phyloP scores from a whole-genome alignment of 2,329 filamentous ascomycete species.

The Calonectria hawksworthii region DNA sequence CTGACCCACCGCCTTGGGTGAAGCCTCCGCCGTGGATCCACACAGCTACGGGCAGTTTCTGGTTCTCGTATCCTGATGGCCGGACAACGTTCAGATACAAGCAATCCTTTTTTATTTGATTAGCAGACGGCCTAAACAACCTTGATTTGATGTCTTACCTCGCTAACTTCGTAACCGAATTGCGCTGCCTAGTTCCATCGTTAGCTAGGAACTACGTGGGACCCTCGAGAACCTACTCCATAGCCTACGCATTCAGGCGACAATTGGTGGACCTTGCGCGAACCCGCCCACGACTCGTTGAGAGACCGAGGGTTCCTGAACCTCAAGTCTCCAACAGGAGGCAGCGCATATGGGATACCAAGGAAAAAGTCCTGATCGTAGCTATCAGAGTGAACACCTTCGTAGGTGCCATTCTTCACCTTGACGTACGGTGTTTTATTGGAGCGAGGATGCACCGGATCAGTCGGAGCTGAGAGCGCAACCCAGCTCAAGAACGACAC shows the following conservation, averaged over 20 bases:
- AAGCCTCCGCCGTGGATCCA: slow-evolving; percentile 55
- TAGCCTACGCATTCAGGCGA: slow-evolving; percentile 16
- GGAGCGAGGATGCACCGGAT: not conserved
- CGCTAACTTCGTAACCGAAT: slow-evolving; percentile 5
- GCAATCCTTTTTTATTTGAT: slow-evolving; percentile 27
- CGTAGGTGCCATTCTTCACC: slow-evolving; percentile 11
- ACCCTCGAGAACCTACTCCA: not conserved
- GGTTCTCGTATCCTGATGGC: slow-evolving; percentile 26
- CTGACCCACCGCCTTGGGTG: slow-evolving; percentile 54
- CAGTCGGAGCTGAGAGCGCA: not conserved
- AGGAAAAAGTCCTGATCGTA: slow-evolving; percentile 19
- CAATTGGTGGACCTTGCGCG: not conserved
- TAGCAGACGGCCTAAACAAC: not conserved
- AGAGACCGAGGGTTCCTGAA: slow-evolving; percentile 18
- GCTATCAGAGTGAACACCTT: not conserved
- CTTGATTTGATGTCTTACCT: not conserved
- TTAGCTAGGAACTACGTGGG: not conserved
- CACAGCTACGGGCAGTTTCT: slow-evolving; percentile 32
- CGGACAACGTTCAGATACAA: slow-evolving; percentile 33
- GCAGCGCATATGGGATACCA: slow-evolving; percentile 14
- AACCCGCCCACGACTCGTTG: slow-evolving; percentile 14
- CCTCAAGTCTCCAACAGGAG: slow-evolving; percentile 8
- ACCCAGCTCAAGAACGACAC: not conserved
- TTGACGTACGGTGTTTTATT: not conserved
- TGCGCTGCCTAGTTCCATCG: not conserved